A percentile compares a stretch with the other conserved stretches of the same genome.
These are phyloP conservation scores for Penicillium coffeae DNA, from an alignment of 495 filamentous ascomycete species.

Conservation along the genomic window DNA sequence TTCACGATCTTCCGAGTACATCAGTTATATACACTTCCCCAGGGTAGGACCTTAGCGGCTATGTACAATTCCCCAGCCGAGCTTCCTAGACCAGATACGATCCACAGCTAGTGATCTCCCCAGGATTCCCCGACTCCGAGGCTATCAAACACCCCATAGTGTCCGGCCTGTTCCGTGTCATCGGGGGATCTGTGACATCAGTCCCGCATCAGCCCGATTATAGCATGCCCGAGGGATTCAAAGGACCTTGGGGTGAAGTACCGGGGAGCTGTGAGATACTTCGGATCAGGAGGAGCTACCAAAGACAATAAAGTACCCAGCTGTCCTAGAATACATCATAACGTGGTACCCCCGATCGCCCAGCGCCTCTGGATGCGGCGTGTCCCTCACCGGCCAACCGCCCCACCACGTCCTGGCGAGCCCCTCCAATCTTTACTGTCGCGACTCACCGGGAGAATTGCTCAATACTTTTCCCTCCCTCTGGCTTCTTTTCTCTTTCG, in stretches of 20 bases:
- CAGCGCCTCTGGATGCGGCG: conserved; percentile 15
- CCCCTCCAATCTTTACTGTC: conserved; percentile 27
- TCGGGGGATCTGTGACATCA: conserved; percentile 39
- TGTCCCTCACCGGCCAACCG: conserved; percentile 25
- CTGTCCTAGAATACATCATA: conserved; percentile 7
- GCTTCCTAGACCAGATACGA: neutral
- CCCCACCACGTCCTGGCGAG: conserved; percentile 15
- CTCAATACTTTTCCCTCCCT: conserved; percentile 3
- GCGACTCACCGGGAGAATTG: conserved; percentile 26
- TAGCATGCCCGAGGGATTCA: conserved; percentile 26
- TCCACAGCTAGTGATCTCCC: conserved; percentile 7
- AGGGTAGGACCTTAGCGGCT: conserved; percentile 19
- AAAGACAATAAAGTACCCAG: conserved; percentile 6
- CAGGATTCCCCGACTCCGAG: conserved; percentile 32
- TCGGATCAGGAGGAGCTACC: neutral
- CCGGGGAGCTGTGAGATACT: conserved; percentile 4
- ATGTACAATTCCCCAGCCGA: conserved; percentile 24
- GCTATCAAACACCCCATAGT: conserved; percentile 28
- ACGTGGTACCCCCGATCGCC: conserved; percentile 10
- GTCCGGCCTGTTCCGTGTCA: conserved; percentile 36
- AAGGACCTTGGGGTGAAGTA: conserved; percentile 9
- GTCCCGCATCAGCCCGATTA: conserved; percentile 48
- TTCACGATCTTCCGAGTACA: too few relatives aligned
- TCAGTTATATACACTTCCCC: too few relatives aligned
- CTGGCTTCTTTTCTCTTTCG: conserved; percentile 8